A percentile compares a stretch with the other conserved stretches of the same genome.
phyloP scores from a whole-genome alignment of 495 filamentous ascomycete genomes.

The Neurospora sp. region DNA sequence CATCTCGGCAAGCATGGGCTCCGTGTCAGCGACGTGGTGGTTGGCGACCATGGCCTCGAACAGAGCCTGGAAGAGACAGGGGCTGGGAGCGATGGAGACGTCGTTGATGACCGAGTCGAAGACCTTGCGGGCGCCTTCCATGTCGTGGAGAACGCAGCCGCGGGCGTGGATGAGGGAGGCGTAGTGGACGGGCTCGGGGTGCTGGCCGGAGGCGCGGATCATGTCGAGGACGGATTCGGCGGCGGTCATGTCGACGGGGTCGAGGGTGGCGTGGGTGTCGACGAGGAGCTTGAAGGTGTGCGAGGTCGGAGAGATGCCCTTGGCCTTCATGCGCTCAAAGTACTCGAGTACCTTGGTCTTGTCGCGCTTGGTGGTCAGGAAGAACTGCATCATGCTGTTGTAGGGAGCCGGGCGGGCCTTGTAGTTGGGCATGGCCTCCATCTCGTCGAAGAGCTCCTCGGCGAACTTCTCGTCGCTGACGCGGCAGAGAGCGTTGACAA shows the following conservation, averaged over 20 bases:
- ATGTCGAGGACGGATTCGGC: slow-evolving; percentile 75
- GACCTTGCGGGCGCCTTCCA: slow-evolving; percentile 65
- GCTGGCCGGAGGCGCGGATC: slow-evolving; percentile 62
- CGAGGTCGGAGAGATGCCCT: slow-evolving; percentile 79
- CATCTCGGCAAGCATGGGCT: slow-evolving; percentile 68
- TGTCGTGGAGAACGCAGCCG: slow-evolving; percentile 87
- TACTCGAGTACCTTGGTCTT: slow-evolving; percentile 89
- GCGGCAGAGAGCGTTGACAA: slow-evolving; percentile 94
- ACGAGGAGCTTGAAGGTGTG: slow-evolving; percentile 98
- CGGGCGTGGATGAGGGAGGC: slow-evolving; percentile 92
- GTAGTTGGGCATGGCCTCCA: slow-evolving; percentile 98
- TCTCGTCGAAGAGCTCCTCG: slow-evolving; percentile 96
- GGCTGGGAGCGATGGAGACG: slow-evolving; percentile 52
- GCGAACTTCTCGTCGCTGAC: slow-evolving; percentile 96
- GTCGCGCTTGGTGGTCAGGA: slow-evolving; percentile 93
- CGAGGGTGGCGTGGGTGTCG: slow-evolving; percentile 88
- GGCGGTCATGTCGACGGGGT: slow-evolving; percentile 81
- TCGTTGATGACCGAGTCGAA: slow-evolving; percentile 73
- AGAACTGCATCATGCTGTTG: slow-evolving; percentile 99
- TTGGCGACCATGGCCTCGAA: slow-evolving; percentile 97
- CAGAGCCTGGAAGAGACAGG: slow-evolving; percentile 89
- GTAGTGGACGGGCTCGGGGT: slow-evolving; percentile 87
- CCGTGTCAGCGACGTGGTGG: slow-evolving; percentile 67
- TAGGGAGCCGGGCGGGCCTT: slow-evolving; percentile 94
- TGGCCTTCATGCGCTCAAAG: slow-evolving; percentile 84